These are phyloP conservation scores for Cryptococcus jaspeensis DNA, from an alignment of 1,284 basidiomycete genomes.

Conservation along the genomic window DNA sequence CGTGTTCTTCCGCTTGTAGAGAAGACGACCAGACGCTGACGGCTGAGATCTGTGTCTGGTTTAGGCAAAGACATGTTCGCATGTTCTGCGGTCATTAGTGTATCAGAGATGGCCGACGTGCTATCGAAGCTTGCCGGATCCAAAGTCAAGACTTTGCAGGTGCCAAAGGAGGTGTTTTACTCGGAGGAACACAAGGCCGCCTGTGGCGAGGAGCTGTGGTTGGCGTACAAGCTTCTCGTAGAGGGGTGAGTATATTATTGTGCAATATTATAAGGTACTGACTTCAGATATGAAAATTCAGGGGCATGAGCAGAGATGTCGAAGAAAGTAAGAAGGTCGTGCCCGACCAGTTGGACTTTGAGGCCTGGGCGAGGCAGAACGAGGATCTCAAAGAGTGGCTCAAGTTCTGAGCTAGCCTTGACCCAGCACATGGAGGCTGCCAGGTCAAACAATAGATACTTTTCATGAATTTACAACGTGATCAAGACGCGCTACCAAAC, in stretches of 20 bases:
- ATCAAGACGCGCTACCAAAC: conserved; percentile 79
- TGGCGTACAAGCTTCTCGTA: conserved; percentile 16
- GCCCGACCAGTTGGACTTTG: conserved; percentile 21
- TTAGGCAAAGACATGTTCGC: conserved; percentile 36
- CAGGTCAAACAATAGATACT: neutral
- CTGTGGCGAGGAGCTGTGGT: conserved; percentile 16
- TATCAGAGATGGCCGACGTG: conserved; percentile 25
- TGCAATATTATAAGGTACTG: neutral
- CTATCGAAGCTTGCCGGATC: conserved; percentile 24
- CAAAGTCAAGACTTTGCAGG: conserved; percentile 27
- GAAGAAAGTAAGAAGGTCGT: conserved; percentile 15
- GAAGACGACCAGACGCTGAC: too few species aligned
- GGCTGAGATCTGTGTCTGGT: neutral
- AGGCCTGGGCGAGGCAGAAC: conserved; percentile 26
- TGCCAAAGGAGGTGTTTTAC: conserved; percentile 29
- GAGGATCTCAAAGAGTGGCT: conserved; percentile 10
- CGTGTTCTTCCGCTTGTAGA: neutral
- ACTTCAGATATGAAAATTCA: neutral
- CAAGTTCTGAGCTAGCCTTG: neutral
- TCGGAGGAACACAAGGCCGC: conserved; percentile 13
- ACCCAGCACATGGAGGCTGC: neutral
- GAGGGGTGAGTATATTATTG: conserved; percentile 14
- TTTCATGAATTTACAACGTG: neutral
- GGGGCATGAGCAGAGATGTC: conserved; percentile 6
- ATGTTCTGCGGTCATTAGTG: conserved; percentile 23